These are phyloP conservation scores for Plectosphaerella cucumerina DNA, from an alignment of 2,329 filamentous ascomycete species.

Conservation along the genomic window DNA sequence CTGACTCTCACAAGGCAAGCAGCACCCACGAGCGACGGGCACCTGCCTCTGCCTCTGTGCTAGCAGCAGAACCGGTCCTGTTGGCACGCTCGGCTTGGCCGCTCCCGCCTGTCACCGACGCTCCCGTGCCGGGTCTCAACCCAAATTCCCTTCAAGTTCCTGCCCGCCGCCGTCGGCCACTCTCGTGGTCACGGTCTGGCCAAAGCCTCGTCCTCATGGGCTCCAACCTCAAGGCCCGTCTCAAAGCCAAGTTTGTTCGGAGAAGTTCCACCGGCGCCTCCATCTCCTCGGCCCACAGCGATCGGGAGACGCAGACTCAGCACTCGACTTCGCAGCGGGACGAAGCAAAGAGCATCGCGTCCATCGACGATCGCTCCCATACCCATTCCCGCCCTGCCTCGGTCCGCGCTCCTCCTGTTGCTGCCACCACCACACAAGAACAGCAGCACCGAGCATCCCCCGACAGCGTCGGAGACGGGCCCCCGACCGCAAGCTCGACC, in stretches of 20 bases:
- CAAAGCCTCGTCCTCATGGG: slow-evolving; percentile 28
- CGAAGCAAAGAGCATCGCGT: slow-evolving; percentile 13
- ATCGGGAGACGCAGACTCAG: slow-evolving; percentile 13
- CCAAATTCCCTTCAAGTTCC: no score
- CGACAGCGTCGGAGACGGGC: background rate
- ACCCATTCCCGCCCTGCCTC: slow-evolving; percentile 5
- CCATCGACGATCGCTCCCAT: slow-evolving; percentile 9
- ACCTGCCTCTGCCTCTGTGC: no score
- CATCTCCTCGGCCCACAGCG: slow-evolving; percentile 26
- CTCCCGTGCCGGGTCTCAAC: no score
- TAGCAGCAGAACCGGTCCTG: no score
- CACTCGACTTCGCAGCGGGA: slow-evolving; percentile 21
- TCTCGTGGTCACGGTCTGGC: background rate
- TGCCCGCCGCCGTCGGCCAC: no score
- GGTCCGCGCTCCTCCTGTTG: slow-evolving; percentile 4
- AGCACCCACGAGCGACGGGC: no score
- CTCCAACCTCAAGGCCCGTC: slow-evolving; percentile 38
- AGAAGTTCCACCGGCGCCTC: slow-evolving; percentile 35
- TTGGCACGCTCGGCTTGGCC: no score
- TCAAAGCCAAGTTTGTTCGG: slow-evolving; percentile 41
- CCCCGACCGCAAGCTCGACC: slow-evolving; percentile 3
- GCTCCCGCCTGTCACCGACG: no score
- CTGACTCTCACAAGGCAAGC: no score
- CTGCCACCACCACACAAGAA: slow-evolving; percentile 7
- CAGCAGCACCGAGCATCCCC: slow-evolving; percentile 1